These are phyloP conservation scores for Acacia pycnantha DNA, from an alignment of 331 rosid species.

Conservation along the genomic window DNA sequence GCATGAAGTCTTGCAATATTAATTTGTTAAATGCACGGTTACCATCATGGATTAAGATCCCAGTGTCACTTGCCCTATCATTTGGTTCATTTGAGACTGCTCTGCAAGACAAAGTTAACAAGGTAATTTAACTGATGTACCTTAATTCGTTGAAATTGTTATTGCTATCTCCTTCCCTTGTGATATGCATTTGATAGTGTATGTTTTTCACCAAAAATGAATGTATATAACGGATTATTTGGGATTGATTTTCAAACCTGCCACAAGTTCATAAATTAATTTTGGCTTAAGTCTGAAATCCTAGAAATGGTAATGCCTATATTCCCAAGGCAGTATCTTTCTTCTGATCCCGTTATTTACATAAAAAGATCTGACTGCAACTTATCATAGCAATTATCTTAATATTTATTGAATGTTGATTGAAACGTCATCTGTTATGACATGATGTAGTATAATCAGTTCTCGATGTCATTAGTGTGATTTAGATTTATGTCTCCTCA, in stretches of 20 bases:
- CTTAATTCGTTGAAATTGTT: constrained; percentile 7
- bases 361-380: neutral
- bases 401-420: neutral
- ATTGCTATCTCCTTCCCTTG: neutral
- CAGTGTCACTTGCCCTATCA: constrained; percentile 38
- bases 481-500: neutral
- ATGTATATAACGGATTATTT: neutral
- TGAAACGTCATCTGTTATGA: neutral
- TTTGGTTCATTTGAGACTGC: constrained; percentile 41
- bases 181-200: neutral
- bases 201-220: neutral
- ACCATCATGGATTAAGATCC: constrained; percentile 44
- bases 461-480: neutral
- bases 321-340: neutral
- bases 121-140: constrained; percentile 19
- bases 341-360: neutral
- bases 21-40: constrained; percentile 27
- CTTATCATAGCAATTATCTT: neutral
- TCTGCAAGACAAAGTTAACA: constrained; percentile 32
- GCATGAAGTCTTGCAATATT: constrained; percentile 38
- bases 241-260: neutral
- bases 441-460: neutral
- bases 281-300: neutral
- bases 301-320: neutral
- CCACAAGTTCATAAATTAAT: neutral